These are phyloP conservation scores for Cryptosporidium meleagridis DNA, from an alignment of 169 alveolate species.

Conservation along the genomic window DNA sequence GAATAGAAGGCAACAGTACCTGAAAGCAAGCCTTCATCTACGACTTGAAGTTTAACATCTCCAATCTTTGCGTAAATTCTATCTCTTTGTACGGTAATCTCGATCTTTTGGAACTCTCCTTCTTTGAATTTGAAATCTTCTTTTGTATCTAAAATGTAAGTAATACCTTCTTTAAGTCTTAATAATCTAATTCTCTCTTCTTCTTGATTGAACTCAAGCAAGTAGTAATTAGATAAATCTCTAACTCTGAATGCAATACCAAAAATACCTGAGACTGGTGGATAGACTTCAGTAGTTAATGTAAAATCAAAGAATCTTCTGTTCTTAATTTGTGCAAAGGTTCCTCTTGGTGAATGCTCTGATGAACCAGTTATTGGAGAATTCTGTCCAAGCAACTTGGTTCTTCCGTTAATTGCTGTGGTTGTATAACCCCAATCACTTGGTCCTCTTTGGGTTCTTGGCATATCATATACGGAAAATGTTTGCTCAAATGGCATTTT, in stretches of 20 bases:
- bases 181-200: constrained; percentile 84
- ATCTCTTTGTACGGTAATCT: constrained; percentile 53
- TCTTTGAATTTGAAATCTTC: constrained; percentile 17
- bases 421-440: constrained; percentile 90
- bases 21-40: constrained; percentile 86
- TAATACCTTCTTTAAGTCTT: constrained; percentile 85
- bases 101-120: constrained; percentile 9
- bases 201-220: constrained; percentile 83
- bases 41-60: constrained; percentile 72
- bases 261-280: constrained; percentile 82
- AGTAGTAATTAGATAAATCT: constrained; percentile 86
- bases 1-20: constrained; percentile 90
- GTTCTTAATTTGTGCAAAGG: constrained; percentile 85
- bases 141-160: constrained; percentile 78
- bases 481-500: constrained; percentile 85
- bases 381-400: constrained; percentile 85
- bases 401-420: constrained; percentile 84
- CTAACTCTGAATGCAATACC: constrained; percentile 89
- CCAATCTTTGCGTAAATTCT: constrained; percentile 37
- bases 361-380: constrained; percentile 82
- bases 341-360: constrained; percentile 84
- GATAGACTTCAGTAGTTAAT: constrained; percentile 81
- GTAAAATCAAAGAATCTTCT: constrained; percentile 86
- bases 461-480: constrained; percentile 85
- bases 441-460: constrained; percentile 83